Evolutionary conservation across 1,284 basidiomycete genomes (phyloP).

Genomic region (Trichosporon inkin): DNA sequence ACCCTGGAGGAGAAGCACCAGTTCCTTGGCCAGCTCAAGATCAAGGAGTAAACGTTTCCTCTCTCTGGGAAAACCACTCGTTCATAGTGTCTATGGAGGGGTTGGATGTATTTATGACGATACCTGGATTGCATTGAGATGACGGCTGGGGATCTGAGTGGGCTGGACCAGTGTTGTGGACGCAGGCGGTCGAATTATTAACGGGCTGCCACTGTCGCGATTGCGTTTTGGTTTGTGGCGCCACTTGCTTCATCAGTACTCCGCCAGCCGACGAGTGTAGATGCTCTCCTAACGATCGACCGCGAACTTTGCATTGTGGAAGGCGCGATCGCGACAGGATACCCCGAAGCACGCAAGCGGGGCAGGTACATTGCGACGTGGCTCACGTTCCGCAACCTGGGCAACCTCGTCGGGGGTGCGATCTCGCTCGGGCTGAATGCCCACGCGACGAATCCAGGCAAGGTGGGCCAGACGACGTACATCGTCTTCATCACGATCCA

Average conservation of each 20-base stretch:
- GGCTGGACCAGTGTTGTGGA: no score
- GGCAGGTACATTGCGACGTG: constrained; percentile 34
- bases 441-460: constrained; percentile 21
- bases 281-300: no score
- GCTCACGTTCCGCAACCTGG: constrained; percentile 32
- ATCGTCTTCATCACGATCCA: constrained; percentile 38
- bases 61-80: neutral
- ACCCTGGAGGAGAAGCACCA: constrained; percentile 90
- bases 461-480: constrained; percentile 30
- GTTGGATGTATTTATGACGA: constrained; percentile 1
- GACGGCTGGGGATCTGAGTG: no score
- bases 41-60: constrained; percentile 37
- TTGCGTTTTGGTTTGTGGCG: no score
- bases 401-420: constrained; percentile 34
- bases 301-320: constrained; percentile 35
- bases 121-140: no score
- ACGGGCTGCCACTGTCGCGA: no score
- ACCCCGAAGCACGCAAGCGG: constrained; percentile 15
- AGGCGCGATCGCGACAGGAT: constrained; percentile 12
- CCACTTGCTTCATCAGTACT: no score
- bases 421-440: constrained; percentile 27
- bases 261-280: no score
- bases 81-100: neutral
- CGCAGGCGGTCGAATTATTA: no score
- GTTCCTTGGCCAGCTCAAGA: constrained; percentile 70